Evolutionary conservation across 495 filamentous ascomycete genomes (phyloP).

Genomic region (Penicillium chermesinum): DNA sequence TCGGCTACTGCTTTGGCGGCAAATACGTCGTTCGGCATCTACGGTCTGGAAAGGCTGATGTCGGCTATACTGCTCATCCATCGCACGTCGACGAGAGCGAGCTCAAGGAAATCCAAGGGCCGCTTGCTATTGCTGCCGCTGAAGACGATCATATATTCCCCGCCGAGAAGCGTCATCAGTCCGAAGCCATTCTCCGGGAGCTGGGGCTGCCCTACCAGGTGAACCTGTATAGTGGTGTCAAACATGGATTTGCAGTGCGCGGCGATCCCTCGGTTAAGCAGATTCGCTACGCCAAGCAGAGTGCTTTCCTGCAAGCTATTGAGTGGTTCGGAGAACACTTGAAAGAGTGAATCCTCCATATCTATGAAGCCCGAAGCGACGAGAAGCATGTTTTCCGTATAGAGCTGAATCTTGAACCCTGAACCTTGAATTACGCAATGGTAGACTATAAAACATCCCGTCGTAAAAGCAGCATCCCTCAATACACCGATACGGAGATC

Average conservation of each 20-base stretch:
- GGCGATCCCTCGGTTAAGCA: background rate
- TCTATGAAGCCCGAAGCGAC: too few relatives aligned
- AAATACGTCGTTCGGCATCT: slow-evolving; percentile 4
- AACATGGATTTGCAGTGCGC: slow-evolving; percentile 5
- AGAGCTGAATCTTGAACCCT: too few relatives aligned
- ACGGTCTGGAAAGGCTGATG: background rate
- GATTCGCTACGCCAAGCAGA: slow-evolving; percentile 2
- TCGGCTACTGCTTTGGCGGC: slow-evolving; percentile 4
- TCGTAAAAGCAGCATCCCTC: too few relatives aligned
- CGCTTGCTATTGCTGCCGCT: slow-evolving; percentile 1
- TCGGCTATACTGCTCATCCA: slow-evolving; percentile 1
- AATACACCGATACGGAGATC: background rate
- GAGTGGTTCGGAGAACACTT: slow-evolving; percentile 2
- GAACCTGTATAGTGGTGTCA: slow-evolving; percentile 3
- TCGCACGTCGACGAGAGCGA: background rate
- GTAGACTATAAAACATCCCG: too few relatives aligned
- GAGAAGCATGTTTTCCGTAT: too few relatives aligned
- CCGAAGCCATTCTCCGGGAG: background rate
- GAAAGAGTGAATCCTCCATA: background rate
- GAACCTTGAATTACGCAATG: too few relatives aligned
- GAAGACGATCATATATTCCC: background rate
- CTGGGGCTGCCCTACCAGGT: slow-evolving; percentile 2
- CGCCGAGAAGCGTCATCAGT: background rate
- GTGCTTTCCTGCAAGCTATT: slow-evolving; percentile 1
- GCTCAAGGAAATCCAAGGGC: background rate